A percentile compares a stretch with the other conserved stretches of the same genome.
These are phyloP conservation scores for Yarrowia divulgata DNA, from an alignment of 805 yeast species.

Conservation along the genomic window DNA sequence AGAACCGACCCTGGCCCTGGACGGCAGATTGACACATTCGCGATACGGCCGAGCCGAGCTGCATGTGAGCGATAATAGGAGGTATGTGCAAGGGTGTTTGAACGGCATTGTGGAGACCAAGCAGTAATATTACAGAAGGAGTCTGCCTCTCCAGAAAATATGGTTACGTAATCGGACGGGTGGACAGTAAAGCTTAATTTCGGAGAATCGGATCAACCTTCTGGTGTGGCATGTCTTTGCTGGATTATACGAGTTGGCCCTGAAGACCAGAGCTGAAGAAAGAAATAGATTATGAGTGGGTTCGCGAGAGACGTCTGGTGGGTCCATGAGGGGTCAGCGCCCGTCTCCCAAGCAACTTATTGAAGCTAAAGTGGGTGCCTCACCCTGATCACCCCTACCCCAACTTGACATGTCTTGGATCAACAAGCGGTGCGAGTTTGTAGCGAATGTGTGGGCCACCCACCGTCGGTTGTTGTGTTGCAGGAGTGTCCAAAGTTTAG, in stretches of 20 bases:
- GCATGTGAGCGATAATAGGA: too few relatives aligned
- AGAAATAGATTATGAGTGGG: too few relatives aligned
- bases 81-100: too few relatives aligned
- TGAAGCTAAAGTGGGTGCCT: background rate
- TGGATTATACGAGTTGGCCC: background rate
- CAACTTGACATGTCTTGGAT: background rate
- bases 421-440: background rate
- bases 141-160: too few relatives aligned
- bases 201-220: background rate
- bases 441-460: background rate
- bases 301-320: too few relatives aligned
- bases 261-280: too few relatives aligned
- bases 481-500: conserved; percentile 26
- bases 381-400: background rate
- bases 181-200: background rate
- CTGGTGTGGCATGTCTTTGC: conserved; percentile 26
- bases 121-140: too few relatives aligned
- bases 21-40: too few relatives aligned
- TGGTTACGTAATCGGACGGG: too few relatives aligned
- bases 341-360: conserved; percentile 5
- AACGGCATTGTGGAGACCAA: too few relatives aligned
- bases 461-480: conserved; percentile 1
- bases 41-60: too few relatives aligned
- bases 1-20: too few relatives aligned
- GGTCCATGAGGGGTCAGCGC: background rate